Base-by-base conservation (phyloP, 495 filamentous ascomycete species). In the Xylaria palmicola region DNA sequence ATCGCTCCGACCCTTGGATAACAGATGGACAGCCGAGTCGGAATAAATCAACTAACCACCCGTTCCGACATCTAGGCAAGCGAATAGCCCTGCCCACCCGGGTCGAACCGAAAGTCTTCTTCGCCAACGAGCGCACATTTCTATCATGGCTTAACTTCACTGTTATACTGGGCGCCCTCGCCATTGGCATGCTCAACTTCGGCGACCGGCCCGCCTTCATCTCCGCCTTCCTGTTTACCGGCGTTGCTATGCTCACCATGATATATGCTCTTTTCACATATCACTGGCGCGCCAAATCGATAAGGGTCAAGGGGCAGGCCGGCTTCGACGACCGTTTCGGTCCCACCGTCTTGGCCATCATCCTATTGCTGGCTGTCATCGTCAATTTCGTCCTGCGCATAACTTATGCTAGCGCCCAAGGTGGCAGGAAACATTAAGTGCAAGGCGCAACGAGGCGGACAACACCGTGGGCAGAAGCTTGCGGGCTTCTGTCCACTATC, bases 111-210 rank as follows among this genome's bases (percentile, higher is more conserved):
- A 99, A 99, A 77, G 94, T 98, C 78, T 99, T 98, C 86, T 99
- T 99, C 83, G 94, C 94, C 74, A 98, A 98, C 81, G 94, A 99
- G 81, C 92, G 94, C 53, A 99, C 94, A 40, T 99, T 98, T 70
- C 87, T 99, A 68, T 94, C 90, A 71, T 99, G 95, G 95, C 89
- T 99, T 66, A 98, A 98, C 81, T 98, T 98, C 83, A 94, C 90
- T 71, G 93, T 98, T 70, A 93, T 99, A 74, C 86, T 99, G 41
- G 94, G 94, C 68, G 93, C 93, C 54, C 86, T 99, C 51, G 93
- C 93, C 26, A 88, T 98, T 58, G 94, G 95, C 54, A 90, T 99
- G 62, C 84, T 99, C 63, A 99, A 99, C 82, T 99, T 99, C 68
- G 93, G 94, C 70, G 95, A 99, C 75, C 86, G 85, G 54, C 84